Percentiles rank a stretch among this genome's conserved stretches.
Conservation (phyloP, 306 rosid species). For the Glycine soja region DNA sequence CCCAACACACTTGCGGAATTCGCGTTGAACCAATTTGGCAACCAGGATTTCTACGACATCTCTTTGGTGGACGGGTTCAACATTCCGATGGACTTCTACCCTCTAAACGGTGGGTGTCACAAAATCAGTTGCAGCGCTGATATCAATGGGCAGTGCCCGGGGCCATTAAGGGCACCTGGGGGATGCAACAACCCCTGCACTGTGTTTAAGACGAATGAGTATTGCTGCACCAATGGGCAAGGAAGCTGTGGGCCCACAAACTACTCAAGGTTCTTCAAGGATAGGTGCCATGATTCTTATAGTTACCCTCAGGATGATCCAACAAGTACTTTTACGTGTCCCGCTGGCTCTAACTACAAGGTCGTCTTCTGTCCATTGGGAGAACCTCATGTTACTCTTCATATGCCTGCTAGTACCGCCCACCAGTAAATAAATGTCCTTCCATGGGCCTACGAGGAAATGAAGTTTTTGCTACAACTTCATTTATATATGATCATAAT, state of each 20-base stretch:
- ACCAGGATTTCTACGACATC: constrained; percentile 59
- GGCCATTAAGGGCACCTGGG: constrained; percentile 41
- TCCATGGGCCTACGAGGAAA: too few relatives aligned
- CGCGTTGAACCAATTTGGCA: constrained; percentile 50
- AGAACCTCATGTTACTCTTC: constrained; percentile 29
- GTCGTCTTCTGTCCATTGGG: constrained; percentile 59
- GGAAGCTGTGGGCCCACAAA: constrained; percentile 54
- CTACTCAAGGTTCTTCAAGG: constrained; percentile 57
- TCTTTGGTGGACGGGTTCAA: constrained; percentile 62
- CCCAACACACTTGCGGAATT: constrained; percentile 71
- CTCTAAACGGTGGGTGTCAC: constrained; percentile 43
- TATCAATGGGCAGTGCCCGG: constrained; percentile 68
- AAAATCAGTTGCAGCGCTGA: constrained; percentile 56
- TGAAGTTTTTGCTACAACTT: constrained; percentile 17
- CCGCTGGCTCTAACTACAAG: constrained; percentile 56
- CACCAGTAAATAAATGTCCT: too few relatives aligned
- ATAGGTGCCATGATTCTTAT: constrained; percentile 51
- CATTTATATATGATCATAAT: neutral
- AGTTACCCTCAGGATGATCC: constrained; percentile 64
- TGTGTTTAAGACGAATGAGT: constrained; percentile 50
- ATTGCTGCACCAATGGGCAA: constrained; percentile 51
- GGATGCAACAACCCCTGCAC: constrained; percentile 73
- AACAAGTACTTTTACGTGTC: constrained; percentile 58
- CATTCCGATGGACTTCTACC: constrained; percentile 62
- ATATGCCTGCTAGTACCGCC: constrained; percentile 17